These are phyloP conservation scores for Komagataea norvegica DNA, from an alignment of 1,139 yeast species.

Conservation along the genomic window DNA sequence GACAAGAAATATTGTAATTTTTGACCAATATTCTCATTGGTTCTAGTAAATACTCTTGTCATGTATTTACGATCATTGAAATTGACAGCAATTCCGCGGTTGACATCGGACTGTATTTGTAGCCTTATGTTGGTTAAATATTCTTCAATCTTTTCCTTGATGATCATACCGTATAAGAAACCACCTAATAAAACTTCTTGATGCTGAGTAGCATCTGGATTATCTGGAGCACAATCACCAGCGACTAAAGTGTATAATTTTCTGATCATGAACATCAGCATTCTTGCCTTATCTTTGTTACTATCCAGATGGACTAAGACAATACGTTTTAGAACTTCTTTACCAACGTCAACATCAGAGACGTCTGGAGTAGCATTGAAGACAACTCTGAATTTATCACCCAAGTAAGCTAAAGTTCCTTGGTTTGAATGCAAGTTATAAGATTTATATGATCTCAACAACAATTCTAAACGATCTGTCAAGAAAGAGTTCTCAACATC, in stretches of 20 bases:
- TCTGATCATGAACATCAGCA: conserved; percentile 90
- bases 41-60: conserved; percentile 69
- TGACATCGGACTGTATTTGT: conserved; percentile 76
- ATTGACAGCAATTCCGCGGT: conserved; percentile 77
- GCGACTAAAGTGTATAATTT: conserved; percentile 92
- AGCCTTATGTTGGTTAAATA: conserved; percentile 67
- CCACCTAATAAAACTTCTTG: conserved; percentile 97
- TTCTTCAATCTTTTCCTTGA: conserved; percentile 95
- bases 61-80: conserved; percentile 82
- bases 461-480: conserved; percentile 94
- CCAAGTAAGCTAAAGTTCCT: conserved; percentile 88
- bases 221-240: conserved; percentile 95
- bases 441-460: conserved; percentile 79
- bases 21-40: conserved; percentile 91
- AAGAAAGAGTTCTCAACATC: conserved; percentile 85
- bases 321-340: conserved; percentile 73
- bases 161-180: conserved; percentile 91
- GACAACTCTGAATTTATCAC: conserved; percentile 93
- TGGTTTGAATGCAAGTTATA: conserved; percentile 75
- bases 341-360: conserved; percentile 87
- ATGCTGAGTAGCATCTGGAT: conserved; percentile 99
- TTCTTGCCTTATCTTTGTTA: conserved; percentile 73
- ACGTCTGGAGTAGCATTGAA: conserved; percentile 86
- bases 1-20: conserved; percentile 91
- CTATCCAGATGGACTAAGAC: conserved; percentile 83